A percentile compares a stretch with the other conserved stretches of the same genome.
Conservation (phyloP, 495 filamentous ascomycete genomes). For the Cenococcum geophilum region DNA sequence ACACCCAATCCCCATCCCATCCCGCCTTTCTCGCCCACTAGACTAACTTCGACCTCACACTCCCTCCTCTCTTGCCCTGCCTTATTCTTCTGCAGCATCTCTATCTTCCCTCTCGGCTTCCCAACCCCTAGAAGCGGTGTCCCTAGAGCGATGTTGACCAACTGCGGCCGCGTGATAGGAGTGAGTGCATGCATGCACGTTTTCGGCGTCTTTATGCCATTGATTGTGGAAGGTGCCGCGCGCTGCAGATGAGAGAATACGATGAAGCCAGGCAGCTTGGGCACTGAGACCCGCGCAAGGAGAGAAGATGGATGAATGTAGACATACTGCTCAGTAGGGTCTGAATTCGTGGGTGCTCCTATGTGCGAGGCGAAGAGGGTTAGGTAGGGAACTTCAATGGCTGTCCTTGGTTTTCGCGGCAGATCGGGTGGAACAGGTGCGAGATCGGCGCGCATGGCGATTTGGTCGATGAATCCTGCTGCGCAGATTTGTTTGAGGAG, state of each 20-base stretch:
- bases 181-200: conserved; percentile 87
- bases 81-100: conserved; percentile 44
- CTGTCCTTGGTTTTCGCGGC: conserved; percentile 63
- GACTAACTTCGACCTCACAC: conserved; percentile 73
- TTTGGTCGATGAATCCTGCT: conserved; percentile 89
- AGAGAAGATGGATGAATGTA: conserved; percentile 82
- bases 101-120: conserved; percentile 82
- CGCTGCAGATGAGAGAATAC: conserved; percentile 81
- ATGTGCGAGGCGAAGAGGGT: conserved; percentile 68
- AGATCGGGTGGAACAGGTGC: conserved; percentile 66
- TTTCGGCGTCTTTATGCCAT: conserved; percentile 54
- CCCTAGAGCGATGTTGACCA: conserved; percentile 74
- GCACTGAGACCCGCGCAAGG: conserved; percentile 61
- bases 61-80: conserved; percentile 53
- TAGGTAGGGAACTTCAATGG: conserved; percentile 84
- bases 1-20: conserved; percentile 81
- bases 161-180: conserved; percentile 62
- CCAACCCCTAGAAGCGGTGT: conserved; percentile 80
- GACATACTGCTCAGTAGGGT: conserved; percentile 51
- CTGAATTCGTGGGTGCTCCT: conserved; percentile 25
- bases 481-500: conserved; percentile 85
- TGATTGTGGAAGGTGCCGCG: conserved; percentile 46
- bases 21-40: conserved; percentile 57
- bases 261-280: conserved; percentile 77
- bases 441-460: conserved; percentile 88